Percentiles rank a stretch among this genome's conserved stretches.
Conservation (phyloP, 1,139 yeast species). For the Candida smagusa region DNA sequence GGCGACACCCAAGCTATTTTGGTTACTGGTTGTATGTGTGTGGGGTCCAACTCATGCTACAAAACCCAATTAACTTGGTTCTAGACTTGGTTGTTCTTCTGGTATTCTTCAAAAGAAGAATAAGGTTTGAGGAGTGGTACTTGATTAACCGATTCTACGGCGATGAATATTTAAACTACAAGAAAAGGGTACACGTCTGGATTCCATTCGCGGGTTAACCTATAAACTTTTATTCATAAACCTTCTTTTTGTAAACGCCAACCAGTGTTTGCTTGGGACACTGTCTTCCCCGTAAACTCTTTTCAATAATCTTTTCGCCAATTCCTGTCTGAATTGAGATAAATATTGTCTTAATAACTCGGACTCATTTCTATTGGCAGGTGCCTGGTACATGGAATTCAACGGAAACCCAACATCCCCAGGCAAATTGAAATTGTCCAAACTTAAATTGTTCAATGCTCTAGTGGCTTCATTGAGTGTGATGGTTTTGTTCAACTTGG, state of each 20-base stretch:
- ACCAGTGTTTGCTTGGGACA: conserved; percentile 80
- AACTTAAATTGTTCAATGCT: conserved; percentile 73
- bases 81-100: conserved; percentile 19
- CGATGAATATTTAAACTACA: conserved; percentile 25
- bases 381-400: conserved; percentile 77
- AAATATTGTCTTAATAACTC: conserved; percentile 78
- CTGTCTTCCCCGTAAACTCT: conserved; percentile 64
- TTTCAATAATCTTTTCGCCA: conserved; percentile 74
- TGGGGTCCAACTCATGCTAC: conserved; percentile 31
- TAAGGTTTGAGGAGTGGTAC: conserved; percentile 36
- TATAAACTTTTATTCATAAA: conserved; percentile 84
- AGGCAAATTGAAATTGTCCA: conserved; percentile 87
- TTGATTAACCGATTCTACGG: conserved; percentile 28
- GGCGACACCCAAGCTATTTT: conserved; percentile 43
- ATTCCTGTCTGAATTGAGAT: conserved; percentile 92
- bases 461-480: conserved; percentile 66
- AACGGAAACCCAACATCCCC: conserved; percentile 95
- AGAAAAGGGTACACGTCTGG: conserved; percentile 23
- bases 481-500: conserved; percentile 49
- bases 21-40: conserved; percentile 38
- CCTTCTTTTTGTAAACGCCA: conserved; percentile 90
- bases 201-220: conserved; percentile 19
- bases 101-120: conserved; percentile 31
- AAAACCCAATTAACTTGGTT: conserved; percentile 21
- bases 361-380: conserved; percentile 69